phyloP scores from a whole-genome alignment of 192 early-diverging fungal genomes.

The Backusella westeae region DNA sequence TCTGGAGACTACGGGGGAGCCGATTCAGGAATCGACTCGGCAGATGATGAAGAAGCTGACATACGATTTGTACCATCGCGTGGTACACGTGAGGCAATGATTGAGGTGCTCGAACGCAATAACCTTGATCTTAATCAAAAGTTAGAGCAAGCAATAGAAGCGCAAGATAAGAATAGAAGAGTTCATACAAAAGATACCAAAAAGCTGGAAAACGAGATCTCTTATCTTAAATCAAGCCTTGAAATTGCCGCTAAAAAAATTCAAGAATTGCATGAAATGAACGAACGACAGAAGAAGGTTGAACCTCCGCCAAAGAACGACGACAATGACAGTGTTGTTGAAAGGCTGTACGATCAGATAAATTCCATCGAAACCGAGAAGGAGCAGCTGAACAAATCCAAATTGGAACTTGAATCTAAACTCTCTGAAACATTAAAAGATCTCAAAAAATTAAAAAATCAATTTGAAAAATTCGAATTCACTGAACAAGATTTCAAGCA shows the following conservation, averaged over 20 bases:
- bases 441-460: conserved; percentile 29
- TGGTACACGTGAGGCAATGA: conserved; percentile 26
- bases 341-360: conserved; percentile 30
- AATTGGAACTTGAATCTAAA: conserved; percentile 35
- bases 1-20: background rate
- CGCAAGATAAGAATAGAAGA: conserved; percentile 6
- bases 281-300: background rate
- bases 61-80: conserved; percentile 17
- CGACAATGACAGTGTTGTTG: conserved; percentile 21
- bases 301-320: background rate
- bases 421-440: conserved; percentile 26
- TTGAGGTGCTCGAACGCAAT: conserved; percentile 30
- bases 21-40: conserved; percentile 13
- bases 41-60: conserved; percentile 1
- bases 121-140: conserved; percentile 19
- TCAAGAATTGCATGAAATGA: conserved; percentile 31
- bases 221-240: conserved; percentile 17
- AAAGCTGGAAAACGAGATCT: conserved; percentile 20
- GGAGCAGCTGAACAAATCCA: conserved; percentile 22
- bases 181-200: conserved; percentile 13
- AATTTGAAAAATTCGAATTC: conserved; percentile 35
- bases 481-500: conserved; percentile 27
- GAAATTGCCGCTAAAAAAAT: conserved; percentile 32
- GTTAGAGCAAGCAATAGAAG: conserved; percentile 15
- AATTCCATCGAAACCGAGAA: conserved; percentile 31